Evolutionary conservation across 805 yeast genomes (phyloP).

Genomic region (Yamadazyma endophytica): DNA sequence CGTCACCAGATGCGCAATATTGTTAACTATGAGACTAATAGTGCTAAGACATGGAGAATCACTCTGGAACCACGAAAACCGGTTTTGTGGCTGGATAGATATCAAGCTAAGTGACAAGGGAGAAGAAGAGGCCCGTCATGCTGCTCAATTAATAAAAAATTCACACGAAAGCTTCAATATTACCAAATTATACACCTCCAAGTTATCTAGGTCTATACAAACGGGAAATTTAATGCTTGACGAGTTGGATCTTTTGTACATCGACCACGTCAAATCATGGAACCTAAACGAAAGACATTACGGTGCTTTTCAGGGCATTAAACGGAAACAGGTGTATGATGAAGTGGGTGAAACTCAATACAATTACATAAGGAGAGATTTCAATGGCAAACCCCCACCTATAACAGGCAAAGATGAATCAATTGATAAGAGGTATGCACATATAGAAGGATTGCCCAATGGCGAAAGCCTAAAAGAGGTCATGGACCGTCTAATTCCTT

Average conservation of each 20-base stretch:
- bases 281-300: slow-evolving; percentile 42
- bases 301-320: slow-evolving; percentile 39
- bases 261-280: slow-evolving; percentile 38
- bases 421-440: slow-evolving; percentile 34
- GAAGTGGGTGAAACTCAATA: slow-evolving; percentile 34
- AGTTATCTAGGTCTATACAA: slow-evolving; percentile 36
- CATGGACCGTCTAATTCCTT: slow-evolving; percentile 38
- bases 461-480: slow-evolving; percentile 39
- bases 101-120: slow-evolving; percentile 37
- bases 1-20: too few species aligned
- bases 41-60: slow-evolving; percentile 44
- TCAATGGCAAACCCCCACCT: slow-evolving; percentile 35
- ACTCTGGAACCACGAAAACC: slow-evolving; percentile 40
- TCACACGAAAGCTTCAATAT: slow-evolving; percentile 14
- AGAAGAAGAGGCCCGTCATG: slow-evolving; percentile 33
- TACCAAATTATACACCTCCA: slow-evolving; percentile 33
- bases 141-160: slow-evolving; percentile 32
- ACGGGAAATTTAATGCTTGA: slow-evolving; percentile 37
- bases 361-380: slow-evolving; percentile 35
- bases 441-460: slow-evolving; percentile 24
- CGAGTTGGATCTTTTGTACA: slow-evolving; percentile 27
- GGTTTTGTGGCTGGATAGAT: slow-evolving; percentile 45
- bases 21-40: slow-evolving; percentile 23
- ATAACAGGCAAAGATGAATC: slow-evolving; percentile 20
- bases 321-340: slow-evolving; percentile 31